These are phyloP conservation scores for Botryosphaeria dothidea DNA, from an alignment of 2,329 filamentous ascomycete species.

Conservation along the genomic window DNA sequence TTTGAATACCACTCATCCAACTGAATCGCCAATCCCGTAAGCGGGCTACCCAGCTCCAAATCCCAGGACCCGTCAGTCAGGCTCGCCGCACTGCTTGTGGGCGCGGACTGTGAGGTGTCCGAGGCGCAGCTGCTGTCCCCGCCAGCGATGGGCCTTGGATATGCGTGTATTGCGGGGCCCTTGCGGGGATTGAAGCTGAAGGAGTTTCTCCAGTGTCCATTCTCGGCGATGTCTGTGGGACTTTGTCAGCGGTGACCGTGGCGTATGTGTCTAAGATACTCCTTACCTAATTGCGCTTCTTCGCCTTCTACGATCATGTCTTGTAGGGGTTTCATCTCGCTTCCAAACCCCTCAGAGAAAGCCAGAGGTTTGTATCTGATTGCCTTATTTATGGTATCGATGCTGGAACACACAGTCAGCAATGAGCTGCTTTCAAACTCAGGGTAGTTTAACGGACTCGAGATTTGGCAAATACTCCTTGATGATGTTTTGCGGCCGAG, in stretches of 20 bases:
- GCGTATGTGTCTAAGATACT: no score
- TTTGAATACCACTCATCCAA: neutral
- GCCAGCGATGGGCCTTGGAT: neutral
- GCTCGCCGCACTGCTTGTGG: neutral
- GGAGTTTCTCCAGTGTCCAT: neutral
- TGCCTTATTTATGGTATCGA: neutral
- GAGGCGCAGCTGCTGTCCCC: neutral
- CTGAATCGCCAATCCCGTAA: neutral
- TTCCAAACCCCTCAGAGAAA: no score
- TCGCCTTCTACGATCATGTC: no score
- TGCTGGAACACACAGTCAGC: neutral
- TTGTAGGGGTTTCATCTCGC: no score
- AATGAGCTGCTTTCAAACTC: neutral
- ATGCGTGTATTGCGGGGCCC: no score
- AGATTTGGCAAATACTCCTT: constrained; percentile 9
- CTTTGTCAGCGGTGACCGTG: no score
- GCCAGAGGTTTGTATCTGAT: constrained; percentile 1
- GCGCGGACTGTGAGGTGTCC: neutral
- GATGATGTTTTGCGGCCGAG: neutral
- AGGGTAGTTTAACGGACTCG: neutral
- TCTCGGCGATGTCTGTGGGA: no score
- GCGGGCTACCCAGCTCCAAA: neutral
- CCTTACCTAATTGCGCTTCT: no score
- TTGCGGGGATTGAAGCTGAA: neutral
- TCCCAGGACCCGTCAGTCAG: neutral